These are phyloP conservation scores for Fusarium sp. DNA, from an alignment of 2,329 filamentous ascomycete species.

Conservation along the genomic window DNA sequence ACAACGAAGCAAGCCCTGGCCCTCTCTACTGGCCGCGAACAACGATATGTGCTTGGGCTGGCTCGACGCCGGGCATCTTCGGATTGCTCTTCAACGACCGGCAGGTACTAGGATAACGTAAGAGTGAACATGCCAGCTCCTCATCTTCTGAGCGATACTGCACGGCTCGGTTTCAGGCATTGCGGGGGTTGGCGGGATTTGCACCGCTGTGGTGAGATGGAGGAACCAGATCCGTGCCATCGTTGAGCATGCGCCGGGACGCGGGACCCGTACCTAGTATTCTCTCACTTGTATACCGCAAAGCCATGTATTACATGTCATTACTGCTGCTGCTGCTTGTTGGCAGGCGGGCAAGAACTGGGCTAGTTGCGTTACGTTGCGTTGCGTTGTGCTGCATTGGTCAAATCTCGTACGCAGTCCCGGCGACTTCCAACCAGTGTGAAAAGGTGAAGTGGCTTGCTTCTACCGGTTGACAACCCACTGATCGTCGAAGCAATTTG, in stretches of 20 bases:
- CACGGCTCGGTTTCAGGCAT: slow-evolving; percentile 40
- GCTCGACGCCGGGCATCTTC: slow-evolving; percentile 12
- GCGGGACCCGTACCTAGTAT: slow-evolving; percentile 11
- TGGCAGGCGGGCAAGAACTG: background rate
- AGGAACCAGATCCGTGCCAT: slow-evolving; percentile 30
- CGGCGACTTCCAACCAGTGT: background rate
- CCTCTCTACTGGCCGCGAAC: background rate
- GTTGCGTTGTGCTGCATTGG: background rate
- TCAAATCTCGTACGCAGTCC: background rate
- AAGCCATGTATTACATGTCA: background rate
- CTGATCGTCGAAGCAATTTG: slow-evolving; percentile 16
- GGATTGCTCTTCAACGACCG: slow-evolving; percentile 20
- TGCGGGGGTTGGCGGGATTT: slow-evolving; percentile 32
- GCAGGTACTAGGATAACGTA: slow-evolving; percentile 12
- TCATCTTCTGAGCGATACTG: slow-evolving; percentile 16
- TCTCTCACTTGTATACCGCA: background rate
- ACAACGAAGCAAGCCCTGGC: slow-evolving; percentile 8
- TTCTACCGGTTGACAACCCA: background rate
- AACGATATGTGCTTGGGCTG: background rate
- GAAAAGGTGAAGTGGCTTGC: background rate
- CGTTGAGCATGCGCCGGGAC: slow-evolving; percentile 17
- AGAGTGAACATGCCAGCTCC: slow-evolving; percentile 10
- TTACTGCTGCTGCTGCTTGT: background rate
- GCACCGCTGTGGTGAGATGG: slow-evolving; percentile 20
- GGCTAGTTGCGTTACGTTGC: too few relatives aligned